phyloP scores from a whole-genome alignment of 305 asterid species.

The Solanum hybrid region DNA sequence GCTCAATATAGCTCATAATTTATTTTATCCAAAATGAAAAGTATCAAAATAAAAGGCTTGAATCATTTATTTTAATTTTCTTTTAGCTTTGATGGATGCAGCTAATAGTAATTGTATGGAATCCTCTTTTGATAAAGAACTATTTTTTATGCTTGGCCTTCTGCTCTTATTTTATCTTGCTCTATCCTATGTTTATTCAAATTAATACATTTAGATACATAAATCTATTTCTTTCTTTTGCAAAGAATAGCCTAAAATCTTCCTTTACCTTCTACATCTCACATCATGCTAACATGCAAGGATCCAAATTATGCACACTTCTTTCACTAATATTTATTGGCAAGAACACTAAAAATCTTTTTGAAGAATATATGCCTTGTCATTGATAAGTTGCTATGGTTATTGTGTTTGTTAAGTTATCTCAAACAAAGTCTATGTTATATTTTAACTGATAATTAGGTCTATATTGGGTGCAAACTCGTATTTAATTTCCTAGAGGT shows the following conservation, averaged over 20 bases:
- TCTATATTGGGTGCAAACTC: neutral
- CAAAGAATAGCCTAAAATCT: neutral
- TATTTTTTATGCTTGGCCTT: neutral
- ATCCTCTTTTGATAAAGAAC: neutral
- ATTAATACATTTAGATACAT: neutral
- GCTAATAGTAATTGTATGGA: neutral
- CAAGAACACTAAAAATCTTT: neutral
- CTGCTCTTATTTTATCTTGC: neutral
- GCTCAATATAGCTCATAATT: neutral
- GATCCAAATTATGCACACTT: neutral
- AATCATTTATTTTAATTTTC: neutral
- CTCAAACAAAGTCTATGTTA: neutral
- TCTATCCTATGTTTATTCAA: neutral
- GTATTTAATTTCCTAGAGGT: neutral
- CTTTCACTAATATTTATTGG: neutral
- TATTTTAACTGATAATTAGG: neutral
- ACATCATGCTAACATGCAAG: neutral
- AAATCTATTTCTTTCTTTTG: neutral
- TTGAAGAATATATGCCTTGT: neutral
- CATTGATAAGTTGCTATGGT: neutral
- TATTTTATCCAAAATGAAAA: no score
- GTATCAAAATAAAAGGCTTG: neutral
- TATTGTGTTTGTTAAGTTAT: neutral
- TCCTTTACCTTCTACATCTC: neutral
- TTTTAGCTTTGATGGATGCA: neutral